These are phyloP conservation scores for Lignosus rhinocerotis DNA, from an alignment of 1,284 basidiomycete genomes.

Conservation along the genomic window DNA sequence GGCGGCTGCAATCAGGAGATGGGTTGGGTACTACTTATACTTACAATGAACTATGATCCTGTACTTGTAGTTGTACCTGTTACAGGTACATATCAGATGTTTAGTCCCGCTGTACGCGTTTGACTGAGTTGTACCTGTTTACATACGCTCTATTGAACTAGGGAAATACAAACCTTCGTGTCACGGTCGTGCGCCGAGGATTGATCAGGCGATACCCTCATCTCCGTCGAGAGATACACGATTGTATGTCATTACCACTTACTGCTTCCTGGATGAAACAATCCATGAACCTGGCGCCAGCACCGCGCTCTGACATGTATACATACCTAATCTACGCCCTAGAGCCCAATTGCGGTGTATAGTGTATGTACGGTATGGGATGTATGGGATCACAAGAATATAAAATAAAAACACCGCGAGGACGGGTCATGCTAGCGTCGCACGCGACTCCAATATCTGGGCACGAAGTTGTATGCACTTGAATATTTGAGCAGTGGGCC, in stretches of 20 bases:
- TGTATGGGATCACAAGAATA: neutral
- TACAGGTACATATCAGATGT: no score
- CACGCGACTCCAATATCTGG: neutral
- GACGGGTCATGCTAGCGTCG: neutral
- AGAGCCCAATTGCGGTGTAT: neutral
- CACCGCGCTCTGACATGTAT: constrained; percentile 18
- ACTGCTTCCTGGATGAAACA: neutral
- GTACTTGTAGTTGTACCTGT: no score
- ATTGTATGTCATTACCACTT: neutral
- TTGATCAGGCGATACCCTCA: no score
- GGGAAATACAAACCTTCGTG: no score
- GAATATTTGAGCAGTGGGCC: neutral
- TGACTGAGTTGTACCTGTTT: no score
- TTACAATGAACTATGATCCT: neutral
- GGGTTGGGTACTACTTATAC: neutral
- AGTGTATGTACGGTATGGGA: neutral
- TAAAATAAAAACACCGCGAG: neutral
- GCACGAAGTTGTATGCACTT: constrained; percentile 3
- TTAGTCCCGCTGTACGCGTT: no score
- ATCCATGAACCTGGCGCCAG: neutral
- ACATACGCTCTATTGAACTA: no score
- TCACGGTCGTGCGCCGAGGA: no score
- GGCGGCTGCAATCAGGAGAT: neutral
- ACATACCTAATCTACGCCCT: constrained; percentile 2
- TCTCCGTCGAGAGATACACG: no score